Evolutionary conservation across 2,329 filamentous ascomycete genomes (phyloP).

Genomic region (Talaromyces marneffei): DNA sequence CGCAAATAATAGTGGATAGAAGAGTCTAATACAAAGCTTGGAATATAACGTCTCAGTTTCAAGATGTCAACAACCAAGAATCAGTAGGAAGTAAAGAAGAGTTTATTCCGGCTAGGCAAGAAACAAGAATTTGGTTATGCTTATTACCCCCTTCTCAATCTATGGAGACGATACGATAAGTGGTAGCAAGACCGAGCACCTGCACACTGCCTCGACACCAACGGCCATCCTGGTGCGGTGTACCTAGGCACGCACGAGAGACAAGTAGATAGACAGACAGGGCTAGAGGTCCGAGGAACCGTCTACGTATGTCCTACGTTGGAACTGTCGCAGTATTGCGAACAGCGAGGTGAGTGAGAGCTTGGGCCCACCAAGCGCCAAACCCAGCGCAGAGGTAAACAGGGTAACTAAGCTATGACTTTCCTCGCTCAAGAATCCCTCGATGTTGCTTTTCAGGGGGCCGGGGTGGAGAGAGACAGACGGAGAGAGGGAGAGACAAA

Average conservation of each 20-base stretch:
- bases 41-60: neutral
- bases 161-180: neutral
- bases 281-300: neutral
- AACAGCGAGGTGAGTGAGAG: neutral
- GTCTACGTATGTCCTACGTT: neutral
- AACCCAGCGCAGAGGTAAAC: neutral
- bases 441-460: neutral
- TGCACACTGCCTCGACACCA: constrained; percentile 3
- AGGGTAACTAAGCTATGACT: neutral
- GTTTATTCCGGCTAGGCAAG: neutral
- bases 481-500: neutral
- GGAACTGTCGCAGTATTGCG: neutral
- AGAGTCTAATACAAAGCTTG: neutral
- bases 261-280: neutral
- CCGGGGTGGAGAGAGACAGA: neutral
- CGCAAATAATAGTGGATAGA: neutral
- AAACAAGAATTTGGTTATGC: neutral
- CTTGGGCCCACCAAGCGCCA: neutral
- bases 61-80: neutral
- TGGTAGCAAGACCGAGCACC: neutral
- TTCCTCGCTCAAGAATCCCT: neutral
- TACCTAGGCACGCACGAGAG: neutral
- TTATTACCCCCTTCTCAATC: neutral
- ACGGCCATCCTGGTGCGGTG: neutral
- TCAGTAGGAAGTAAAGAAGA: neutral